Evolutionary conservation across 345 rosid species (phyloP), one percentile per base, ranked within the genome.

Genomic region (Microthlaspi erraticum): DNA sequence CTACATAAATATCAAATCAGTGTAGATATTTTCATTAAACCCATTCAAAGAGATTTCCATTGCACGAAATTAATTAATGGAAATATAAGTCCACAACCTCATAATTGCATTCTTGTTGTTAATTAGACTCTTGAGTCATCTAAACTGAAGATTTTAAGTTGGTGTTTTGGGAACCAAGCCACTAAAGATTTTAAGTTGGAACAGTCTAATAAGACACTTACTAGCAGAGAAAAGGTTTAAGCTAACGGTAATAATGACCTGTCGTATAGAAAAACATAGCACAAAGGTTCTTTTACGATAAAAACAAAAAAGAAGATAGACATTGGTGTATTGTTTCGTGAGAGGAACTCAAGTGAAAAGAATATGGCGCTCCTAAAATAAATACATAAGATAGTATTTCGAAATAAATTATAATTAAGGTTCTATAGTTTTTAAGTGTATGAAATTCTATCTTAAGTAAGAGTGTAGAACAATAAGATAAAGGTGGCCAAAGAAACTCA

Each of bases 401-500:
- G 10, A 10, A 48, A 48, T 26, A 13, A 13, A 52, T 29, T 0
- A 1, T 10, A 20, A 50, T 29, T 52, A 52, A 10, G 19, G 58
- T 1, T 29, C 17, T 54, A 14, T 4, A 14, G 16, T 8, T 36
- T 13, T 53, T 5, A 32, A 14, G 33, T 33, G 2, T 33, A 54
- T 54, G 41, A 54, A 54, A 32, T 14, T 32, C 8, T n/a, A 53
- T 54, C 58, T 1, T n/a, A 52, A 50, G 33, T 8, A 8, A 19
- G 29, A 19, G 29, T 32, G 59, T 33, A 55, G 59, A 33, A 33
- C 26, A 33, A 55, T 7, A 46, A 56, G 14, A 58, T 6, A 58
- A 58, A 19, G 36, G 10, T 4, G 12, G 18, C 12, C 41, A 60
- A 60, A 58, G 45, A 41, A 41, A 60, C n/a, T 39, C 64, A 42